Percentiles rank a stretch among this genome's conserved stretches.
phyloP scores from a whole-genome alignment of 441 rosid genomes.

The Bruguiera hainesii region DNA sequence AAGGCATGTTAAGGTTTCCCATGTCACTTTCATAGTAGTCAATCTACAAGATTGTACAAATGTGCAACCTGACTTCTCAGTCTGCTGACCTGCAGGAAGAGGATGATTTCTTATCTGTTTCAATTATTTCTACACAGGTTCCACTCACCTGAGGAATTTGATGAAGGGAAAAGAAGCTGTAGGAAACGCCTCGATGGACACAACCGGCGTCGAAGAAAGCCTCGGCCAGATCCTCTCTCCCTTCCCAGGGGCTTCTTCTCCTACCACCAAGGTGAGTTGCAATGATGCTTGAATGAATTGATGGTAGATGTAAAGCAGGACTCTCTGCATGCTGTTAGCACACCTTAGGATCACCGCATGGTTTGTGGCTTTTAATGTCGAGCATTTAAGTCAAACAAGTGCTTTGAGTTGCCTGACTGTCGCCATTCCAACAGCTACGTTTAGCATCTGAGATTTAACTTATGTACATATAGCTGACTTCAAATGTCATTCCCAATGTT shows the following conservation, averaged over 20 bases:
- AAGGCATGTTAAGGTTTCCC: neutral
- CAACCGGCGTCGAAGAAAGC: constrained; percentile 77
- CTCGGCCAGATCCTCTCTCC: constrained; percentile 54
- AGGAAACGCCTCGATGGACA: constrained; percentile 92
- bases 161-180: constrained; percentile 92
- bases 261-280: constrained; percentile 42
- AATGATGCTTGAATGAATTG: constrained; percentile 8
- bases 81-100: neutral
- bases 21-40: too few species aligned
- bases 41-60: too few species aligned
- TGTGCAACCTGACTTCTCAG: too few species aligned
- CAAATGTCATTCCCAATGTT: neutral
- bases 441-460: neutral
- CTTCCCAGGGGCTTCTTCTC: constrained; percentile 40
- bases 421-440: constrained; percentile 1
- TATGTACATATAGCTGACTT: neutral
- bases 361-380: neutral
- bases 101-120: neutral
- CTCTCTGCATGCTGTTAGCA: neutral
- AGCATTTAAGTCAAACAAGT: neutral
- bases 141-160: constrained; percentile 81
- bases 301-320: constrained; percentile 14
- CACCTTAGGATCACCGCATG: neutral
- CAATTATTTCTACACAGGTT: constrained; percentile 41
- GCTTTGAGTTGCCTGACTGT: constrained; percentile 15